Conservation (phyloP, 2,329 filamentous ascomycete genomes). For the Chrysoporthe puriensis region DNA sequence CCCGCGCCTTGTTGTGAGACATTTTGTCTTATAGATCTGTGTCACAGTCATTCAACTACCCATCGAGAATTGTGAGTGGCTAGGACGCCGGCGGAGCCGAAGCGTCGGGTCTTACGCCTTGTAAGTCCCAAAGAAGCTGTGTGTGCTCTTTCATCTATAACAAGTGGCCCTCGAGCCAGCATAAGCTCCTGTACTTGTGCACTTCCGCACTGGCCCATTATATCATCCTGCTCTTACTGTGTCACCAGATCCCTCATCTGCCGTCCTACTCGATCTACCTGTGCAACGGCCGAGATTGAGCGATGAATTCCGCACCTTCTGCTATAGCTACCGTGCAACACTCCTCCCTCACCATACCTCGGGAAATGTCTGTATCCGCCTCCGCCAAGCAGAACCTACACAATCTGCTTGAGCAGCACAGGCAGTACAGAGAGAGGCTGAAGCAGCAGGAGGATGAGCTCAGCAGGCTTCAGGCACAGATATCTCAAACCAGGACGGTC, state of each 20-base stretch:
- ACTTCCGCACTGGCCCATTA: neutral
- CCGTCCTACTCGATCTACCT: neutral
- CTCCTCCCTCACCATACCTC: neutral
- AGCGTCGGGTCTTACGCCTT: neutral
- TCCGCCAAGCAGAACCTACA: slow-evolving; percentile 10
- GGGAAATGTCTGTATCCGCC: neutral
- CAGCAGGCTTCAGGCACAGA: slow-evolving; percentile 2
- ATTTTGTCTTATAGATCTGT: neutral
- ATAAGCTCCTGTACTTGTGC: neutral
- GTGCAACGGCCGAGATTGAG: neutral
- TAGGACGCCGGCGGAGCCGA: neutral
- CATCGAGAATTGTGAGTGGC: neutral
- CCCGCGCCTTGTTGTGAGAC: slow-evolving; percentile 3
- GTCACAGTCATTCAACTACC: neutral
- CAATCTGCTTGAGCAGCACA: slow-evolving; percentile 8
- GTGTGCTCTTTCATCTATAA: neutral
- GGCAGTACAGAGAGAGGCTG: slow-evolving; percentile 1
- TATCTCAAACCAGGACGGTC: slow-evolving; percentile 8
- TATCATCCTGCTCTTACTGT: neutral
- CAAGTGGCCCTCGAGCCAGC: neutral
- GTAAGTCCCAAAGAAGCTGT: neutral
- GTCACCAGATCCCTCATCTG: neutral
- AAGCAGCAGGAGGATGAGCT: slow-evolving; percentile 9
- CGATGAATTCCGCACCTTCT: neutral
- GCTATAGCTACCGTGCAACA: neutral